These are phyloP conservation scores for Bruguiera sexangula DNA, from an alignment of 345 rosid species.

Conservation along the genomic window DNA sequence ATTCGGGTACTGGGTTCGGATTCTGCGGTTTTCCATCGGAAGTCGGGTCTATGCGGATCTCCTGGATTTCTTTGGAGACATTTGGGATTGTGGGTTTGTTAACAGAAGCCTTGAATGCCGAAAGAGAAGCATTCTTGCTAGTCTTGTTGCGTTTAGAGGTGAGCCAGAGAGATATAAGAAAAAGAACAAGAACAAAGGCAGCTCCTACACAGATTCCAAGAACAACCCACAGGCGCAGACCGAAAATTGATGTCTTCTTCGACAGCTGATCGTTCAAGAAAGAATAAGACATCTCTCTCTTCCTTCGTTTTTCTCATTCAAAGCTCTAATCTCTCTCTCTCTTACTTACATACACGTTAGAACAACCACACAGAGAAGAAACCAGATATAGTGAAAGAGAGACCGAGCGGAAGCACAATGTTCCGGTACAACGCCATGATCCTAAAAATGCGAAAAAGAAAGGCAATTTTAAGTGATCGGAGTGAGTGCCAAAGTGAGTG, in stretches of 20 bases:
- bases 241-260: constrained; percentile 47
- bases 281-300: constrained; percentile 53
- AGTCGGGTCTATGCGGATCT: constrained; percentile 57
- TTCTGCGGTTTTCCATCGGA: constrained; percentile 24
- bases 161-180: constrained; percentile 83
- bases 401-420: not conserved
- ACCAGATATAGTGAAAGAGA: not conserved
- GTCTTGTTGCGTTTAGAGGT: constrained; percentile 53
- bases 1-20: constrained; percentile 49
- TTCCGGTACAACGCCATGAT: not conserved
- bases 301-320: not conserved
- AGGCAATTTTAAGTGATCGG: not conserved
- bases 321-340: not conserved
- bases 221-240: constrained; percentile 73
- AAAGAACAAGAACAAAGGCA: constrained; percentile 70
- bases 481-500: constrained; percentile 4
- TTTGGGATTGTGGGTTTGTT: constrained; percentile 51
- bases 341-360: not conserved
- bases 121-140: constrained; percentile 18
- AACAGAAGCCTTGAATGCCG: constrained; percentile 24
- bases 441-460: not conserved
- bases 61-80: constrained; percentile 75
- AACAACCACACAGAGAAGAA: not conserved
- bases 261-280: constrained; percentile 70
- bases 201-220: constrained; percentile 86